Evolutionary conservation across 176 grass and related monocot genomes (phyloP).

Genomic region (Saccharum spontaneum): DNA sequence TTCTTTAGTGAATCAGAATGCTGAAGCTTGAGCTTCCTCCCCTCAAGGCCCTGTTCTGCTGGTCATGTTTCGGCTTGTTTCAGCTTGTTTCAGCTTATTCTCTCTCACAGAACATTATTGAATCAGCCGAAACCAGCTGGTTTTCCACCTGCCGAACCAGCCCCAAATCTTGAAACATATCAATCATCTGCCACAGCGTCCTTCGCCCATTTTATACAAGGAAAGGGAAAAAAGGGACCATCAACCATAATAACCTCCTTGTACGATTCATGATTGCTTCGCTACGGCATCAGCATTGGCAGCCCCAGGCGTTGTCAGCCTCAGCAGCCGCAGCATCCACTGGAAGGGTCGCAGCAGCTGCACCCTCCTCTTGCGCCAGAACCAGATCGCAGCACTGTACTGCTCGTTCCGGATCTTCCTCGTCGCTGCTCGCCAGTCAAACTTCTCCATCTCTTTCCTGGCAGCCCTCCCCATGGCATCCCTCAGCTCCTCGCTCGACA

Average conservation of each 20-base stretch:
- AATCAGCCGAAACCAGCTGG: no score
- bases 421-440: conserved; percentile 57
- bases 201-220: not conserved
- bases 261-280: not conserved
- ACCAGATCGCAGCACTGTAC: conserved; percentile 67
- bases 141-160: no score
- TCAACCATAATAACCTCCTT: not conserved
- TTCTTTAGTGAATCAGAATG: no score
- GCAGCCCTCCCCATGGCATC: conserved; percentile 54
- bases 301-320: not conserved
- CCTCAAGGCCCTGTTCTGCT: no score
- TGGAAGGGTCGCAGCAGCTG: conserved; percentile 51
- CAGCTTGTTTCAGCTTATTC: no score
- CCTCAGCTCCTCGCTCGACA: conserved; percentile 50
- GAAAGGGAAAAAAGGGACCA: not conserved
- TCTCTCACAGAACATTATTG: no score
- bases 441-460: conserved; percentile 76
- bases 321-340: conserved; percentile 40
- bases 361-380: conserved; percentile 63
- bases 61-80: no score
- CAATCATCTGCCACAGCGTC: not conserved
- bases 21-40: no score
- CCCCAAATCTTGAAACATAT: not conserved
- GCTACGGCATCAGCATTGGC: not conserved
- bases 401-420: conserved; percentile 66